A percentile compares a stretch with the other conserved stretches of the same genome.
Conservation (phyloP, 1,139 yeast species). For the Blastobotrys capitulatus region DNA sequence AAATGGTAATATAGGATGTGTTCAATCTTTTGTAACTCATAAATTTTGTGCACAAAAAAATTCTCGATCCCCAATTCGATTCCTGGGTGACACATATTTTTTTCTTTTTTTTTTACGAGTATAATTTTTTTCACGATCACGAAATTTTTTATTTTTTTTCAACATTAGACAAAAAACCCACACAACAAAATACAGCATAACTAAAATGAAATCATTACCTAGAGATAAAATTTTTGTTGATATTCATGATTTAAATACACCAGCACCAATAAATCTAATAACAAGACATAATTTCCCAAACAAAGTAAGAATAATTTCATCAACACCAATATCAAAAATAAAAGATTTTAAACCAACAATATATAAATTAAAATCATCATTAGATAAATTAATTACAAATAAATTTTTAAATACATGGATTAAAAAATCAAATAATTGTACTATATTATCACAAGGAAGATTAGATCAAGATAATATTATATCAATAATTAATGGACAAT, state of each 20-base stretch:
- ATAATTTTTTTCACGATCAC: neutral
- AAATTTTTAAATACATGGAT: slow-evolving; percentile 12
- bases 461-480: slow-evolving; percentile 34
- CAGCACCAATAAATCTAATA: slow-evolving; percentile 8
- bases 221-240: slow-evolving; percentile 1
- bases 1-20: too few species aligned
- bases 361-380: too few species aligned
- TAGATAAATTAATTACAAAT: too few species aligned
- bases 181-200: too few species aligned
- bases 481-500: slow-evolving; percentile 28
- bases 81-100: neutral
- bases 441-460: slow-evolving; percentile 19
- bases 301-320: slow-evolving; percentile 14
- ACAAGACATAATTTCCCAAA: slow-evolving; percentile 17
- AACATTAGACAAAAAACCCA: neutral
- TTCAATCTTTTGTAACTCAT: neutral
- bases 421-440: slow-evolving; percentile 9
- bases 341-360: too few species aligned
- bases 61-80: neutral
- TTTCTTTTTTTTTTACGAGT: neutral
- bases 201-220: neutral
- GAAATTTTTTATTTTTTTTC: too few species aligned
- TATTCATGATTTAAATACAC: neutral
- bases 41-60: neutral
- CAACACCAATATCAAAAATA: too few species aligned